Base-by-base conservation (phyloP, 768 basidiomycete species). In the Termitomyces sp. region DNA sequence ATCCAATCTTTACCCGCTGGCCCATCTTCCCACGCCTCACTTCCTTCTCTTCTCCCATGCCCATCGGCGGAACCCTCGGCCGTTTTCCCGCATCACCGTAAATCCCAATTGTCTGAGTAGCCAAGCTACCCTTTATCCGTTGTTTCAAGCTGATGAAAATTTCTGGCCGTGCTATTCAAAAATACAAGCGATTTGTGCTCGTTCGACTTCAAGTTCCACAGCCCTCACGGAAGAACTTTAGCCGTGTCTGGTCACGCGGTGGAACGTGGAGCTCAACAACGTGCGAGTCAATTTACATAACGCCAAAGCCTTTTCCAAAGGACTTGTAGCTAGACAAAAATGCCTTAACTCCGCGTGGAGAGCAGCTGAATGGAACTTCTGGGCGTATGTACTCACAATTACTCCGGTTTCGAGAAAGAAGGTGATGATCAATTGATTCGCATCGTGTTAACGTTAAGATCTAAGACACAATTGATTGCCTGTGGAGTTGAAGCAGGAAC, bases 1-100 rank as follows among this genome's bases (percentile, higher is more conserved):
- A 24, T 39, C 62, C 62, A 69, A 62, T 65, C 66, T 67, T 67
- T 67, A 68, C 66, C 70, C 66, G 72, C 73, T 74, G 70, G 69
- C 71, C 63, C 50, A 60, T 59, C 59, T 76, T 76, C 75, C 75
- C 76, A 75, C 75, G 75, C 72, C 64, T 64, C 66, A 65, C 57
- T 60, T 54, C 51, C 66, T 55, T 55, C 53, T 54, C 60, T 58
- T 63, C 66, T 71, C 68, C 67, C 68, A 68, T 67, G 64, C 66
- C 45, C 65, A 64, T 69, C 70, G 66, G 62, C 70, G 66, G 67
- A 70, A 66, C 63, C 66, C 67, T 65, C 68, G 59, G 52, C 59
- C 36, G 7, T 22, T 57, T 65, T 69, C 65, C 66, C 64, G 28
- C 28, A 67, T 68, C 69, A 67, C n/a, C n/a, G n/a, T n/a, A n/a